A percentile compares a stretch with the other conserved stretches of the same genome.
Evolutionary conservation across 345 rosid species (phyloP).

Genomic region (Citrus sp.): DNA sequence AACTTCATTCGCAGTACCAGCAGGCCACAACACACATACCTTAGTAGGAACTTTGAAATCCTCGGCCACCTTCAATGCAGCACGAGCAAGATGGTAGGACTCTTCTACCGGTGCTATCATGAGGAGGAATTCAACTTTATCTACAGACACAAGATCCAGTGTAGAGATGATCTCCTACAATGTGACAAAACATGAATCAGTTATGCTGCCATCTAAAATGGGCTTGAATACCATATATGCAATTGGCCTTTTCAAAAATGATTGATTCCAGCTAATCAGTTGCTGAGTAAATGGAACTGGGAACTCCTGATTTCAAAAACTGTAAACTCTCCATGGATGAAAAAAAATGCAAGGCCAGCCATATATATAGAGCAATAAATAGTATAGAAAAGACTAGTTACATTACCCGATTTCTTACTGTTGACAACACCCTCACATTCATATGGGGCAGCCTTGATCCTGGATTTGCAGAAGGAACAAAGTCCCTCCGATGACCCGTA

Average conservation of each 20-base stretch:
- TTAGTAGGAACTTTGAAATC: conserved; percentile 48
- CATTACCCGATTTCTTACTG: conserved; percentile 38
- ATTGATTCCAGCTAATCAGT: conserved; percentile 1
- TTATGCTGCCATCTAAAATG: background rate
- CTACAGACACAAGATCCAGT: conserved; percentile 60
- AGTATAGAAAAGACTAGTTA: background rate
- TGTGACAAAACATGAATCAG: background rate
- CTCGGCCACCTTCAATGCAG: conserved; percentile 49
- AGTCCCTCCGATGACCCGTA: conserved; percentile 76
- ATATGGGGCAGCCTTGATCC: conserved; percentile 91
- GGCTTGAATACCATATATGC: background rate
- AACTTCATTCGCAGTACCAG: conserved; percentile 20
- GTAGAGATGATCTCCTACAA: conserved; percentile 56
- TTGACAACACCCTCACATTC: conserved; percentile 50
- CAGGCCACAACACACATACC: conserved; percentile 71
- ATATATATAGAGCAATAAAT: background rate
- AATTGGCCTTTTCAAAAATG: background rate
- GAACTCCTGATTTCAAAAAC: background rate
- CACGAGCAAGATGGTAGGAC: conserved; percentile 66
- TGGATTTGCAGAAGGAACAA: conserved; percentile 73
- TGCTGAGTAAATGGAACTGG: background rate
- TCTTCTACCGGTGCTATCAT: conserved; percentile 60
- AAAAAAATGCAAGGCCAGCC: background rate
- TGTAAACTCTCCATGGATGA: background rate
- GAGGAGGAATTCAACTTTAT: conserved; percentile 79